Conservation (phyloP, 345 rosid species). For the Salix viminalis region DNA sequence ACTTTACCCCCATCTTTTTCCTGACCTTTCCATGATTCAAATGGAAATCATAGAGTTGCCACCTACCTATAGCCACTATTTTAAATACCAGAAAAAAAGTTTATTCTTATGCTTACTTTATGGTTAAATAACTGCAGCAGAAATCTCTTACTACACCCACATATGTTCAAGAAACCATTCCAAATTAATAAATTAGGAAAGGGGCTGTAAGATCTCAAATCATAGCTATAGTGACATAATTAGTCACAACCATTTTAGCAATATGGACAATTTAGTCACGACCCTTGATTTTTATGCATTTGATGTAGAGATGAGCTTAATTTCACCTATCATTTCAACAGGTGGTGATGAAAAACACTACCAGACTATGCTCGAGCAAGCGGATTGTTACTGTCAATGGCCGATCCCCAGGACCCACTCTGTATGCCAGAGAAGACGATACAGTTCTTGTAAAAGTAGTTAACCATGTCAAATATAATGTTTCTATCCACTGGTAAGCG, state of each 20-base stretch:
- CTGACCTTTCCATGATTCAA: neutral
- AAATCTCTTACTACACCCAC: too few species aligned
- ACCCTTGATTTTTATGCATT: neutral
- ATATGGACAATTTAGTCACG: neutral
- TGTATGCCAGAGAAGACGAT: constrained; percentile 53
- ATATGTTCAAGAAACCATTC: too few species aligned
- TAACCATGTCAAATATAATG: constrained; percentile 56
- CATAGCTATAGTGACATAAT: neutral
- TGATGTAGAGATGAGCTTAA: neutral
- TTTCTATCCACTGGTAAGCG: constrained; percentile 58
- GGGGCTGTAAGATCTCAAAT: neutral
- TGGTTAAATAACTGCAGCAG: neutral
- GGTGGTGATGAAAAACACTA: constrained; percentile 41
- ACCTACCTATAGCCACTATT: too few species aligned
- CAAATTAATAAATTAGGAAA: too few species aligned
- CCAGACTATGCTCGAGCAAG: constrained; percentile 39
- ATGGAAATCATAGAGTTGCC: neutral
- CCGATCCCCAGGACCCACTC: constrained; percentile 50
- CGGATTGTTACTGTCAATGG: constrained; percentile 42
- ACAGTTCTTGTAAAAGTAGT: constrained; percentile 49
- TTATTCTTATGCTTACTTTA: neutral
- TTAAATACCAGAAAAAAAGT: too few species aligned
- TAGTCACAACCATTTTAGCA: neutral
- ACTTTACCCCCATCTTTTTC: too few species aligned
- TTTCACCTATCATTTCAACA: neutral